These are phyloP conservation scores for Xanthoconium purpureum DNA, from an alignment of 768 basidiomycete species.

Conservation along the genomic window DNA sequence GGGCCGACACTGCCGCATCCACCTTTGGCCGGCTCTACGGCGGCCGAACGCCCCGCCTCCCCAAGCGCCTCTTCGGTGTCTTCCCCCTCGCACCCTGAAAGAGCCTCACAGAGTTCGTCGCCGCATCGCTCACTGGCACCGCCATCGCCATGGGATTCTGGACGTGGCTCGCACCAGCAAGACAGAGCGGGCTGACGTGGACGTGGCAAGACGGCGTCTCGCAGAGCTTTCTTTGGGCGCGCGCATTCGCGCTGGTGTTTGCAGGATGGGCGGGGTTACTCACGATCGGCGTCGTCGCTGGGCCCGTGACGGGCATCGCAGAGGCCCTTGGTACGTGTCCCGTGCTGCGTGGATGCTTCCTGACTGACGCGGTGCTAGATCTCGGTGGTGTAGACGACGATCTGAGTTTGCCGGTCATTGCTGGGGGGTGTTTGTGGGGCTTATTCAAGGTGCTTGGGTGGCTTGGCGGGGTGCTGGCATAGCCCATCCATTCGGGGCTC, in stretches of 20 bases:
- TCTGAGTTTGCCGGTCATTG: constrained; percentile 82
- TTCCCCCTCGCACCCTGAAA: constrained; percentile 80
- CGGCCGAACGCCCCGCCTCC: constrained; percentile 59
- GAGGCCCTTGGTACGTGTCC: constrained; percentile 77
- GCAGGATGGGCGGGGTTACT: constrained; percentile 45
- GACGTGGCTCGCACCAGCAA: constrained; percentile 54
- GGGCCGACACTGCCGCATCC: constrained; percentile 94
- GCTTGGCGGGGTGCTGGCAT: constrained; percentile 27
- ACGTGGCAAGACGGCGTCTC: constrained; percentile 51
- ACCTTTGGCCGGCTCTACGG: constrained; percentile 88
- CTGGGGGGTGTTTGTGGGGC: constrained; percentile 68
- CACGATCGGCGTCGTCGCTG: constrained; percentile 59
- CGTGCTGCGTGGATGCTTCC: not conserved
- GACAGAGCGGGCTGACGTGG: constrained; percentile 49
- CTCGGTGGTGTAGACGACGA: constrained; percentile 87
- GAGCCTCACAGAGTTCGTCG: constrained; percentile 80
- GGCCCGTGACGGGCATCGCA: constrained; percentile 78
- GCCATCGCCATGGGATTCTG: constrained; percentile 69
- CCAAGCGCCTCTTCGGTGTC: constrained; percentile 41
- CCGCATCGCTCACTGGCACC: constrained; percentile 71
- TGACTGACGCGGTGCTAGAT: constrained; percentile 45
- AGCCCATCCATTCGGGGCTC: not conserved
- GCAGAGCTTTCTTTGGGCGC: constrained; percentile 20
- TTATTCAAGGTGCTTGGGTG: constrained; percentile 44
- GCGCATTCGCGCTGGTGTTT: constrained; percentile 10